Conservation (phyloP, 352 stramenopile species). For the Blastocystis sp. region DNA sequence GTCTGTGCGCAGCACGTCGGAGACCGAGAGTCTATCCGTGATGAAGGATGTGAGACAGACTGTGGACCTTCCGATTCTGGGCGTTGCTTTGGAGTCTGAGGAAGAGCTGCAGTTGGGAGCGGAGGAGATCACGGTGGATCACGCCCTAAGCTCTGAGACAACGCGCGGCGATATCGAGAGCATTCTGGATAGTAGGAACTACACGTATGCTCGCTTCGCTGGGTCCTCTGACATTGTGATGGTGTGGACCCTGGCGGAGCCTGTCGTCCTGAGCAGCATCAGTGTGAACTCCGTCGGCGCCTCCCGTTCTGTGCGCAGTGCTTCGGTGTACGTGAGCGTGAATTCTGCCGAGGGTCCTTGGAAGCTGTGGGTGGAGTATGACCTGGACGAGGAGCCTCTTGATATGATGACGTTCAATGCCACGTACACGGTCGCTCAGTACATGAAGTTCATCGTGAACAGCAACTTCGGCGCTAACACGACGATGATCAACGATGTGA, state of each 20-base stretch:
- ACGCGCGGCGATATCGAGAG: neutral
- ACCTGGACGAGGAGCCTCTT: neutral
- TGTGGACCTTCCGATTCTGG: neutral
- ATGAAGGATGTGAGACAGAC: neutral
- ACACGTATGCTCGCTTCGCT: constrained; percentile 32
- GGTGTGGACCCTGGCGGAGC: neutral
- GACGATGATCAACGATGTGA: neutral
- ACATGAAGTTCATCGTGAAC: constrained; percentile 55
- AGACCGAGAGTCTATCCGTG: neutral
- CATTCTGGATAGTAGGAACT: neutral
- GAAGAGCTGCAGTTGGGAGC: neutral
- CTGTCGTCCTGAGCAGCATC: constrained; percentile 32
- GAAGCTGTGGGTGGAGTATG: neutral
- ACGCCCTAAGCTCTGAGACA: neutral
- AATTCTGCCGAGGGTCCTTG: constrained; percentile 12
- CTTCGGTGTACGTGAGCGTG: neutral
- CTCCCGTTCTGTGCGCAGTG: constrained; percentile 6
- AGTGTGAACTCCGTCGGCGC: neutral
- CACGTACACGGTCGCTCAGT: neutral
- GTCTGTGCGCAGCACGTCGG: neutral
- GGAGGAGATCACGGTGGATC: neutral
- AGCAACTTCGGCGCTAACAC: constrained; percentile 30
- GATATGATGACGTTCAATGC: neutral
- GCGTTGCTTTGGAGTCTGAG: neutral
- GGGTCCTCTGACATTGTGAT: neutral